These are phyloP conservation scores for Jatropha curcas DNA, from an alignment of 345 rosid species.

Conservation along the genomic window DNA sequence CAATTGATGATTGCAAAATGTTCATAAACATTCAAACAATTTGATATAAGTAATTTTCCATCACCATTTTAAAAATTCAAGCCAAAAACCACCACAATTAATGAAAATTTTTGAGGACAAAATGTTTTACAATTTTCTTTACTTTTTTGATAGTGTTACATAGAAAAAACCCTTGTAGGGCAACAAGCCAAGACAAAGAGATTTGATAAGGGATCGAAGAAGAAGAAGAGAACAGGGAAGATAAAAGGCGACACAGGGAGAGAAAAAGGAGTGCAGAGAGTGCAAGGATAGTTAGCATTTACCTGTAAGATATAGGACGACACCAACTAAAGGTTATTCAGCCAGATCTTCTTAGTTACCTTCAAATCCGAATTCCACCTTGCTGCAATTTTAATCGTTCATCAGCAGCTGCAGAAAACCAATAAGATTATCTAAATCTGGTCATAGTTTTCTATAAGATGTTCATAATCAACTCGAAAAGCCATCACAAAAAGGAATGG, in stretches of 20 bases:
- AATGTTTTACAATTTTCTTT: too few species aligned
- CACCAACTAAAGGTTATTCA: slow-evolving; percentile 88
- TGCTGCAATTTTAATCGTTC: slow-evolving; percentile 48
- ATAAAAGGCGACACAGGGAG: background rate
- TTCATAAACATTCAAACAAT: background rate
- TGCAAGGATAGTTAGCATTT: slow-evolving; percentile 15
- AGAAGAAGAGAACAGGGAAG: background rate
- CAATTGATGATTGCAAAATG: background rate
- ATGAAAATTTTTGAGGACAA: background rate
- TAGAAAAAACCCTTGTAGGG: background rate
- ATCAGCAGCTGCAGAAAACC: slow-evolving; percentile 13
- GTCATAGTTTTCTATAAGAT: background rate
- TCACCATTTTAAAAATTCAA: background rate
- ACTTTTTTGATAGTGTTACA: background rate
- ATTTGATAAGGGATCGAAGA: background rate
- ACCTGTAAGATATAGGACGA: slow-evolving; percentile 95
- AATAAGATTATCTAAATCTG: background rate
- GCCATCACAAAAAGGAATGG: background rate
- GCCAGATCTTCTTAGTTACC: slow-evolving; percentile 70
- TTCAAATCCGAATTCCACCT: slow-evolving; percentile 61
- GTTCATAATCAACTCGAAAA: background rate
- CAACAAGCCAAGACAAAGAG: background rate
- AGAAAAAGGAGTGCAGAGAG: background rate
- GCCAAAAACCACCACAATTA: background rate
- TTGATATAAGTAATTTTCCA: background rate